Percentiles rank a stretch among this genome's conserved stretches.
Conservation (phyloP, 305 asterid species). For the Solanum hybrid region DNA sequence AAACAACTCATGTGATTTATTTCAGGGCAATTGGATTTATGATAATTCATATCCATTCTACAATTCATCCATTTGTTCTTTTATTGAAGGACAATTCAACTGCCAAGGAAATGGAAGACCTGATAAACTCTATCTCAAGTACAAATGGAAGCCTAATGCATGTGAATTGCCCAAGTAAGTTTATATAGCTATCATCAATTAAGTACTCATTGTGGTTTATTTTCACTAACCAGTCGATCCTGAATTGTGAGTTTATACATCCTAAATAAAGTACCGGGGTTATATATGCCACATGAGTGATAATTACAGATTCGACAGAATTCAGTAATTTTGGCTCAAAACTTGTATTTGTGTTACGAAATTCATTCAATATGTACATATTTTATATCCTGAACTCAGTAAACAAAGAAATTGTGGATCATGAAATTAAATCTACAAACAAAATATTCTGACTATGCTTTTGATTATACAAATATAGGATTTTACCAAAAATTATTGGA, state of each 20-base stretch:
- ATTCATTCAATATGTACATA: neutral
- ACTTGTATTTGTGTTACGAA: neutral
- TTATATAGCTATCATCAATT: neutral
- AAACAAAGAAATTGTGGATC: neutral
- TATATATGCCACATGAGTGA: neutral
- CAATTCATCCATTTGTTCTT: conserved; percentile 38
- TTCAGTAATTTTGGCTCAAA: neutral
- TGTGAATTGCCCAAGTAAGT: conserved; percentile 47
- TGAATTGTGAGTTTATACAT: neutral
- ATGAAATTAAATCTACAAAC: neutral
- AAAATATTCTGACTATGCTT: neutral
- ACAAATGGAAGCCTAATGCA: conserved; percentile 53
- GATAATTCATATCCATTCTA: conserved; percentile 39
- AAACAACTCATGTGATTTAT: conserved; percentile 33
- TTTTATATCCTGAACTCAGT: neutral
- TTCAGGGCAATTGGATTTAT: conserved; percentile 49
- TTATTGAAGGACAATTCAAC: conserved; percentile 44
- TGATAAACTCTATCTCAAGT: conserved; percentile 43
- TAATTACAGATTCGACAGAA: neutral
- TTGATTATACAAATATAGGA: neutral
- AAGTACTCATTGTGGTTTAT: neutral
- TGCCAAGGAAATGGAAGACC: conserved; percentile 53
- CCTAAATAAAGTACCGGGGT: neutral
- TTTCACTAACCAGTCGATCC: accelerated
- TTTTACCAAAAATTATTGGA: neutral